Conservation (phyloP, 345 rosid species). For the Lepidium aucheri region DNA sequence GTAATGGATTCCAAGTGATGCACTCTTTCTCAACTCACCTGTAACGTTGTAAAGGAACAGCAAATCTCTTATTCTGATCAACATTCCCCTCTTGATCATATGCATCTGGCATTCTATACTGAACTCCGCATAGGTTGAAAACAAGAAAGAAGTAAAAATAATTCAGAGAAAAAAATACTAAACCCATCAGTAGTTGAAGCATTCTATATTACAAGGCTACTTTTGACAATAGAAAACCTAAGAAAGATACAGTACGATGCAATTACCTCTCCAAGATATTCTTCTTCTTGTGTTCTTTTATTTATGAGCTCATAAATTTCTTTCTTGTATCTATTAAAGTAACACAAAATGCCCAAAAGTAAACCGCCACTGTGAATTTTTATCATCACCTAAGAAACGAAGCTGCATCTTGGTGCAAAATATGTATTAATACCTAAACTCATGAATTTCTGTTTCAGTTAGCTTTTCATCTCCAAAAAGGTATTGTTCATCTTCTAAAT, state of each 20-base stretch:
- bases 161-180: background rate
- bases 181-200: background rate
- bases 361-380: background rate
- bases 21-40: constrained; percentile 37
- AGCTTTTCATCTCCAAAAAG: constrained; percentile 59
- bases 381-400: background rate
- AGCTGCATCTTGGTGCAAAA: background rate
- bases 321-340: constrained; percentile 54
- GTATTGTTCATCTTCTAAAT: constrained; percentile 63
- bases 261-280: constrained; percentile 48
- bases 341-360: background rate
- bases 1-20: no score
- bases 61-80: constrained; percentile 71
- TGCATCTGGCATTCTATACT: constrained; percentile 83
- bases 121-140: no score
- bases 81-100: constrained; percentile 70
- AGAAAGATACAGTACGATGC: background rate
- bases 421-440: constrained; percentile 34
- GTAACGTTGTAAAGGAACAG: constrained; percentile 67
- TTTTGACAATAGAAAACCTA: no score
- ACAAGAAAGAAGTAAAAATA: background rate
- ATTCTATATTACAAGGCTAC: no score
- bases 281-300: constrained; percentile 51
- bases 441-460: constrained; percentile 44
- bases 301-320: constrained; percentile 52